Evolutionary conservation across 2,329 filamentous ascomycete species (phyloP).

Genomic region (Neonectria sp.): DNA sequence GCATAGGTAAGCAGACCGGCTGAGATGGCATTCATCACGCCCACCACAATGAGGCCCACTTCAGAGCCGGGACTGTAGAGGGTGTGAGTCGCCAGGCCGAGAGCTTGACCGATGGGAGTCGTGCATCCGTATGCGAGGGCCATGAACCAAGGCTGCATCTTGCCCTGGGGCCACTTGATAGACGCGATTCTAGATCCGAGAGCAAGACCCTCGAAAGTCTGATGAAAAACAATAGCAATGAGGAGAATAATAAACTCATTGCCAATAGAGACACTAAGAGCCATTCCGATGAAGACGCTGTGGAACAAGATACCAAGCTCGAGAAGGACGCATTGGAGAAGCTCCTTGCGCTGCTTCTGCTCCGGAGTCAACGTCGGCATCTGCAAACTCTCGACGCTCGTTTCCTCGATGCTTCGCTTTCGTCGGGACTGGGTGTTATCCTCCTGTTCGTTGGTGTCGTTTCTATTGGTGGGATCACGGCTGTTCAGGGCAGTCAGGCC

Average conservation of each 20-base stretch:
- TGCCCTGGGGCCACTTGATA: slow-evolving; percentile 59
- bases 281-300: slow-evolving; percentile 88
- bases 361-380: slow-evolving; percentile 59
- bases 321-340: slow-evolving; percentile 83
- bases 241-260: slow-evolving; percentile 84
- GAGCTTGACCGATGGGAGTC: slow-evolving; percentile 81
- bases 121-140: slow-evolving; percentile 71
- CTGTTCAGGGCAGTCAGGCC: slow-evolving; percentile 50
- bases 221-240: slow-evolving; percentile 84
- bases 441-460: slow-evolving; percentile 35
- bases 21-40: slow-evolving; percentile 82
- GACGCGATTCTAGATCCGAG: slow-evolving; percentile 75
- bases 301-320: slow-evolving; percentile 78
- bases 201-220: slow-evolving; percentile 71
- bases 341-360: slow-evolving; percentile 73
- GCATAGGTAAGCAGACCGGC: slow-evolving; percentile 81
- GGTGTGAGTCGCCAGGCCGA: slow-evolving; percentile 78
- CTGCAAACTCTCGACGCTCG: slow-evolving; percentile 44
- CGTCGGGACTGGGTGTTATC: slow-evolving; percentile 29
- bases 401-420: slow-evolving; percentile 41
- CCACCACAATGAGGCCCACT: slow-evolving; percentile 78
- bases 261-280: slow-evolving; percentile 82
- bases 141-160: slow-evolving; percentile 69
- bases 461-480: slow-evolving; percentile 32
- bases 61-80: slow-evolving; percentile 78